phyloP scores from a whole-genome alignment of 2,329 filamentous ascomycete species.

The Botrytis squamosa region DNA sequence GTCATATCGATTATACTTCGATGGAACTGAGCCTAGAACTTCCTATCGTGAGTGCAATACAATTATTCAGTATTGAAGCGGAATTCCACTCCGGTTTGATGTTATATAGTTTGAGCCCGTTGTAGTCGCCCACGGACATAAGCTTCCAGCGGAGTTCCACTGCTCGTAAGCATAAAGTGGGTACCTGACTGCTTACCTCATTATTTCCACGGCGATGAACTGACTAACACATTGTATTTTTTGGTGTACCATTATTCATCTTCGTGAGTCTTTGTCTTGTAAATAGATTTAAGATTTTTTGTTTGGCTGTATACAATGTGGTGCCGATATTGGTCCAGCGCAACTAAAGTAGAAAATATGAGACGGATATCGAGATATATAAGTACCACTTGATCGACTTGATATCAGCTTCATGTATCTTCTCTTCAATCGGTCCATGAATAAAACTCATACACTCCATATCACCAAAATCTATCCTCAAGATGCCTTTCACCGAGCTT shows the following conservation, averaged over 20 bases:
- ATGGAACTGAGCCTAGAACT: background rate
- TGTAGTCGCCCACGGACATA: background rate
- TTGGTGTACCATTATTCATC: background rate
- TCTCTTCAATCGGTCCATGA: background rate
- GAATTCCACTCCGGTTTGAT: background rate
- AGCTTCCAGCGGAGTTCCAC: background rate
- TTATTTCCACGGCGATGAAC: too few species aligned
- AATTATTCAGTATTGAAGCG: background rate
- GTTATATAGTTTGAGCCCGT: background rate
- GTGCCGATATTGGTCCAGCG: background rate
- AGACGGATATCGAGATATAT: background rate
- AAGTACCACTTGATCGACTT: background rate
- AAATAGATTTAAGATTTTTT: background rate
- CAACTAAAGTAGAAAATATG: background rate
- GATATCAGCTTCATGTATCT: background rate
- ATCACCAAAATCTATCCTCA: background rate
- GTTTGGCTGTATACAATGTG: background rate
- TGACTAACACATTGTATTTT: background rate
- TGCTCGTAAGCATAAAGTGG: background rate
- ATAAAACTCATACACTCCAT: background rate
- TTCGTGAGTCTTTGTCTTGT: background rate
- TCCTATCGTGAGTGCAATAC: background rate
- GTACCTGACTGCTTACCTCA: background rate
- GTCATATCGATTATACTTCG: background rate
- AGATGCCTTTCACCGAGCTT: conserved; percentile 12